These are phyloP conservation scores for Monosporozyma servazzii DNA, from an alignment of 805 yeast genomes.

Conservation along the genomic window DNA sequence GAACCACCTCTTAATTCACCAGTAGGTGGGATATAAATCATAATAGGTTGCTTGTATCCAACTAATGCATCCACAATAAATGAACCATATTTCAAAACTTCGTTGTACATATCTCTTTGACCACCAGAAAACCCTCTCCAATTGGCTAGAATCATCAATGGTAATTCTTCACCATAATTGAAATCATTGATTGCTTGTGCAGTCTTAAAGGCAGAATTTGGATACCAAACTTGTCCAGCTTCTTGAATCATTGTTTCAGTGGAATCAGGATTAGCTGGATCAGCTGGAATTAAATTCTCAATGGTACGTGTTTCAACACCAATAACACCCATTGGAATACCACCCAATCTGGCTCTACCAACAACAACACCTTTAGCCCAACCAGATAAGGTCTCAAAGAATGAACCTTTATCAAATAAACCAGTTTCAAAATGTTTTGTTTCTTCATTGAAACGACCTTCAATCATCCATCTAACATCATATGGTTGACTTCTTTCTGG, in stretches of 20 bases:
- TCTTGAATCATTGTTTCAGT: slow-evolving; percentile 82
- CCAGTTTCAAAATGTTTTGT: slow-evolving; percentile 59
- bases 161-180: slow-evolving; percentile 96
- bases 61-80: slow-evolving; percentile 95
- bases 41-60: slow-evolving; percentile 91
- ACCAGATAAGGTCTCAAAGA: slow-evolving; percentile 92
- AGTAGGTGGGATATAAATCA: slow-evolving; percentile 94
- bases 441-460: slow-evolving; percentile 61
- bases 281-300: slow-evolving; percentile 91
- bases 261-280: slow-evolving; percentile 95
- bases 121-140: slow-evolving; percentile 99
- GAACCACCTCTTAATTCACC: slow-evolving; percentile 99
- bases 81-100: slow-evolving; percentile 93
- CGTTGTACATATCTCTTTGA: slow-evolving; percentile 98
- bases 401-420: slow-evolving; percentile 83
- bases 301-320: slow-evolving; percentile 89
- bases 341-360: slow-evolving; percentile 98
- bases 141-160: slow-evolving; percentile 94
- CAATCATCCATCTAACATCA: slow-evolving; percentile 93
- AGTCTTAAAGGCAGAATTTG: slow-evolving; percentile 97
- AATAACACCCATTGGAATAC: slow-evolving; percentile 97
- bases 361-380: slow-evolving; percentile 99
- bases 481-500: slow-evolving; percentile 68
- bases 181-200: slow-evolving; percentile 97
- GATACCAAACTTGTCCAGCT: slow-evolving; percentile 99